These are phyloP conservation scores for Starmerella bombicola DNA, from an alignment of 805 yeast genomes.

Conservation along the genomic window DNA sequence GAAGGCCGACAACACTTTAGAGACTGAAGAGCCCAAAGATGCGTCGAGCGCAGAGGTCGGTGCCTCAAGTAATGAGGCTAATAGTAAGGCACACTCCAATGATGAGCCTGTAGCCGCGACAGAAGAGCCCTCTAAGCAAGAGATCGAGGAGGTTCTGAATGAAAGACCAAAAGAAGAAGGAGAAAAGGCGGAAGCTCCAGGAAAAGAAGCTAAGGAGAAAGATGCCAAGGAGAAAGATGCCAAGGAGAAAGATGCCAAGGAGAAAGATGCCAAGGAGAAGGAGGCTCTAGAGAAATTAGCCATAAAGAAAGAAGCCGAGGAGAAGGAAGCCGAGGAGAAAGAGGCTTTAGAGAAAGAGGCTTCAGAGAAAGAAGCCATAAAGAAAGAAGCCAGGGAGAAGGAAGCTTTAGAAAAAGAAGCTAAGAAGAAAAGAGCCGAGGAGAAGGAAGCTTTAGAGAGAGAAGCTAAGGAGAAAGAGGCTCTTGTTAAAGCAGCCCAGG, in stretches of 20 bases:
- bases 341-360: neutral
- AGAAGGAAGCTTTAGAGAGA: constrained; percentile 3
- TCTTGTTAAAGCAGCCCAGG: constrained; percentile 5
- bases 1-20: constrained; percentile 35
- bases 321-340: constrained; percentile 2
- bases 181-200: constrained; percentile 1
- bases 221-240: neutral
- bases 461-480: neutral
- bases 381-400: neutral
- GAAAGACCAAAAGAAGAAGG: constrained; percentile 11
- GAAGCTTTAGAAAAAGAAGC: neutral
- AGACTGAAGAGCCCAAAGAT: neutral
- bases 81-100: constrained; percentile 7
- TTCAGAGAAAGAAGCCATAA: neutral
- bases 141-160: constrained; percentile 15
- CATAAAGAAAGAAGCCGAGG: constrained; percentile 6
- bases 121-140: neutral
- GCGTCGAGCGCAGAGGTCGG: neutral
- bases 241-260: constrained; percentile 12
- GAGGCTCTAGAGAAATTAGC: constrained; percentile 9
- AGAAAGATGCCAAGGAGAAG: constrained; percentile 11
- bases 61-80: neutral
- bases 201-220: neutral
- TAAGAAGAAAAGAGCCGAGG: constrained; percentile 1
- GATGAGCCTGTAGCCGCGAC: too few relatives aligned